Percentiles rank a stretch among this genome's conserved stretches.
Conservation (phyloP, 768 basidiomycete species). For the Xanthoconium stramineum region DNA sequence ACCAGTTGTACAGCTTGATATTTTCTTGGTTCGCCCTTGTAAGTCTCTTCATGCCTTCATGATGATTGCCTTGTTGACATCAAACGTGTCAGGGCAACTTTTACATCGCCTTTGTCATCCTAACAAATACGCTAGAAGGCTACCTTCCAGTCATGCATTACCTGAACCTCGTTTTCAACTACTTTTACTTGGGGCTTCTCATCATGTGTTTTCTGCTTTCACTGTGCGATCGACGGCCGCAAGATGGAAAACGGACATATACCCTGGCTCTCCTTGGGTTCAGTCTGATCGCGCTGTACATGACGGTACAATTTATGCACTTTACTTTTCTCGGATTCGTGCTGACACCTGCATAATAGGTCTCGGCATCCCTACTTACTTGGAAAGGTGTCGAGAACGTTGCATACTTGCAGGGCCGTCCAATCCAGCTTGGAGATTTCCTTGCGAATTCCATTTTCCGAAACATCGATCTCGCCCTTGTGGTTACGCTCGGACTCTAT, state of each 20-base stretch:
- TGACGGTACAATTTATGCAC: slow-evolving; percentile 62
- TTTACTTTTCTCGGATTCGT: slow-evolving; percentile 1
- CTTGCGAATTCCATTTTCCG: slow-evolving; percentile 77
- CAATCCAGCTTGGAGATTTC: slow-evolving; percentile 51
- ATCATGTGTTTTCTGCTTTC: slow-evolving; percentile 85
- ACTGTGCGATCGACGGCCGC: slow-evolving; percentile 87
- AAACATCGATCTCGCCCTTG: slow-evolving; percentile 82
- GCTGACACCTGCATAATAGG: slow-evolving; percentile 37
- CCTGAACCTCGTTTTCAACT: slow-evolving; percentile 76
- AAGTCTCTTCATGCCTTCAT: slow-evolving; percentile 21
- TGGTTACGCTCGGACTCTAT: slow-evolving; percentile 89
- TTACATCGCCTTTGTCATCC: slow-evolving; percentile 83
- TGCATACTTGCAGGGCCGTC: slow-evolving; percentile 39
- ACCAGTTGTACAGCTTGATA: slow-evolving; percentile 85
- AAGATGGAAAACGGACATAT: slow-evolving; percentile 85
- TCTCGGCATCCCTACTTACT: slow-evolving; percentile 76
- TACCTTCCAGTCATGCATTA: slow-evolving; percentile 60
- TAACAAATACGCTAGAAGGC: slow-evolving; percentile 69
- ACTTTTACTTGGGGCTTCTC: slow-evolving; percentile 84
- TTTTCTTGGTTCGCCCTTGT: slow-evolving; percentile 91
- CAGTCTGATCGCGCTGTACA: slow-evolving; percentile 86
- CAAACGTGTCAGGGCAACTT: slow-evolving; percentile 65
- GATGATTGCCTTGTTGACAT: slow-evolving; percentile 36
- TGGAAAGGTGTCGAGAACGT: slow-evolving; percentile 74
- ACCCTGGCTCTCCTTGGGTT: slow-evolving; percentile 84